Percentiles rank a stretch among this genome's conserved stretches.
phyloP scores from a whole-genome alignment of 1,284 basidiomycete genomes.

The Tausonia pullulans region DNA sequence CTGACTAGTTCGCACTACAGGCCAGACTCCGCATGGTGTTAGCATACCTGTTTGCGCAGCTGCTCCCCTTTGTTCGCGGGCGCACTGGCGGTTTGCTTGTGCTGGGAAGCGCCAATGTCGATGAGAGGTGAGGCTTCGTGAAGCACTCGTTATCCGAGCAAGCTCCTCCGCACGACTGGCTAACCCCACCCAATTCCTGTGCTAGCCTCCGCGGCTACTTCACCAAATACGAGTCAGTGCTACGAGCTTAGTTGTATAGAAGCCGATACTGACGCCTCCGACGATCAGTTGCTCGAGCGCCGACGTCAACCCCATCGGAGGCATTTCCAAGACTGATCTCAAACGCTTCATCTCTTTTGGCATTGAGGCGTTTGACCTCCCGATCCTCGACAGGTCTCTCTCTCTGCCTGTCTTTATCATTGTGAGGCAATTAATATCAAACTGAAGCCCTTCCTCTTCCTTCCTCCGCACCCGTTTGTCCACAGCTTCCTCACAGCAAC shows the following conservation, averaged over 20 bases:
- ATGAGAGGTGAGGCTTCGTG: conserved; percentile 59
- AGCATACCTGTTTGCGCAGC: conserved; percentile 94
- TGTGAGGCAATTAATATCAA: neutral
- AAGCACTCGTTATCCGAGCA: too few relatives aligned
- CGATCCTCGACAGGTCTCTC: conserved; percentile 61
- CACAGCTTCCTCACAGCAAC: conserved; percentile 76
- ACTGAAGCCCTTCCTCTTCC: neutral
- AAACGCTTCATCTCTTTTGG: conserved; percentile 92
- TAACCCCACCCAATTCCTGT: neutral
- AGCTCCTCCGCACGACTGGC: too few relatives aligned
- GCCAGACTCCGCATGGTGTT: conserved; percentile 90
- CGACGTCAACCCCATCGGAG: conserved; percentile 96
- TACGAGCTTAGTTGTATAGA: neutral
- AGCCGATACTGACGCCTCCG: neutral
- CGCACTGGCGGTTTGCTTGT: conserved; percentile 78
- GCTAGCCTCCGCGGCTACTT: conserved; percentile 81
- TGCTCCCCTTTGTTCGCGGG: conserved; percentile 85
- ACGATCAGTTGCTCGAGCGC: conserved; percentile 49
- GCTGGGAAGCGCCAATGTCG: conserved; percentile 92
- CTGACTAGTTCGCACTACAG: conserved; percentile 32
- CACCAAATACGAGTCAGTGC: conserved; percentile 87
- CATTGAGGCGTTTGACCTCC: conserved; percentile 63
- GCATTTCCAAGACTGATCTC: conserved; percentile 93
- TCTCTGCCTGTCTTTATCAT: neutral
- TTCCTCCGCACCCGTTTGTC: neutral